A percentile compares a stretch with the other conserved stretches of the same genome.
Conservation (phyloP, 768 basidiomycete species). For the Plicaturopsis crispa region DNA sequence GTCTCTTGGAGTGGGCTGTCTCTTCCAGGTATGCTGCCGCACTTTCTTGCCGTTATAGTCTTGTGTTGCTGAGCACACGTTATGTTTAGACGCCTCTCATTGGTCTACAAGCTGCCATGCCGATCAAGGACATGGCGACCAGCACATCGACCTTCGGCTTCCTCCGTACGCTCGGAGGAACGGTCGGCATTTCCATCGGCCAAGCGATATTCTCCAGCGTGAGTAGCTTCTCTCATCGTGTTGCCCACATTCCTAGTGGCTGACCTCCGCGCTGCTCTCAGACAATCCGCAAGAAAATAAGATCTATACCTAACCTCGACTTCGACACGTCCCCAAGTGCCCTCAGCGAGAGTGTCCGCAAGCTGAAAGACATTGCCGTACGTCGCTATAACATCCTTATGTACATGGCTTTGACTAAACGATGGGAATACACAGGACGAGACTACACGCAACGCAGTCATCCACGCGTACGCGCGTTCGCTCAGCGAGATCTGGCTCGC, state of each 20-base stretch:
- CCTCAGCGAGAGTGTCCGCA: conserved; percentile 38
- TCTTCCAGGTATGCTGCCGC: conserved; percentile 41
- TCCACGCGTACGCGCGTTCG: conserved; percentile 56
- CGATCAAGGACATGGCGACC: conserved; percentile 80
- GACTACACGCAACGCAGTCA: conserved; percentile 35
- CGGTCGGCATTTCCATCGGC: conserved; percentile 67
- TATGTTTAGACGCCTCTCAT: conserved; percentile 51
- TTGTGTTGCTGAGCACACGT: conserved; percentile 1
- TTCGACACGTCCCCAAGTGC: conserved; percentile 34
- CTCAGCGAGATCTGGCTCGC: conserved; percentile 62
- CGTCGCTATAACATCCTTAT: conserved; percentile 13
- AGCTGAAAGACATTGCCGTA: conserved; percentile 38
- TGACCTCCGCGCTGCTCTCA: conserved; percentile 13
- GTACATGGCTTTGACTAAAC: background rate
- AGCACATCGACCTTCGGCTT: conserved; percentile 66
- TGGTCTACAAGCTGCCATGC: conserved; percentile 82
- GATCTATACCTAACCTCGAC: conserved; percentile 24
- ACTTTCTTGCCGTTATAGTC: background rate
- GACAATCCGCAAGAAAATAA: conserved; percentile 30
- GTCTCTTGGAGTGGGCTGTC: conserved; percentile 54
- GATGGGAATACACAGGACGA: conserved; percentile 32
- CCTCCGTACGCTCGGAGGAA: conserved; percentile 62
- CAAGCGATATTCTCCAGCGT: conserved; percentile 65
- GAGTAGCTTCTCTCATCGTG: conserved; percentile 15
- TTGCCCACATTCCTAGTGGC: background rate